Base-by-base conservation (phyloP, 2,329 filamentous ascomycete genomes). In the Alternaria gansuensis region DNA sequence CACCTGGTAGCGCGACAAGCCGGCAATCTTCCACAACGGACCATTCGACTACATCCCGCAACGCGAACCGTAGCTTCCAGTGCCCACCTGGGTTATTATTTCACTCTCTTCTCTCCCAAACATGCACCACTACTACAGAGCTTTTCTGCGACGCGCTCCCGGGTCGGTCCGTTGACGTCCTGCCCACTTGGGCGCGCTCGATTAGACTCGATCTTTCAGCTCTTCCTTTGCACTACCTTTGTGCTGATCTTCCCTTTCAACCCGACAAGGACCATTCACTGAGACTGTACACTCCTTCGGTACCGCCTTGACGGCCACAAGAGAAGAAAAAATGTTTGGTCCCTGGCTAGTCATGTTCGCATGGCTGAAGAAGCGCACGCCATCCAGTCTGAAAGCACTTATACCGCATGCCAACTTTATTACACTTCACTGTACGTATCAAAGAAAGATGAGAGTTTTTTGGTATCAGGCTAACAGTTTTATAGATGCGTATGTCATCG, bases 371-470 rank as follows among this genome's bases (percentile, higher is more conserved):
- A 51, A 69, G 54, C 65, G 55, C 51, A 55, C 69, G 46, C 75
- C 75, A 1, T 63, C 49, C 17, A 58, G 63, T 36, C 48, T 69
- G 44, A 56, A 63, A 33, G 54, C 64, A 6, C 56, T 71, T 26
- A 70, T 85, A 68, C 89, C 87, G 14, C 86, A 88, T 66, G 89
- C 93, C 78, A 93, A 91, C 79, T 96, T 94, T 75, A 93, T 95
- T 60, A 88, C 88, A 1, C 82, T 87, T 14, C 92, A 96, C 73
- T 96, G 90, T 91, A 79, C 45, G 67, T 37, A 11, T 31, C 4
- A 14, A 33, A 8, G 10, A 9, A 26, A 2, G 6, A 4, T 8
- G 21, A 6, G n/a, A 24, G 10, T 9, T 23, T 17, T 17, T n/a
- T n/a, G 17, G 21, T 10, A 1, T 10, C 11, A 26, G 11, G 28